These are phyloP conservation scores for Pittosporum tobira DNA, from an alignment of 129 eudicot genomes.

Conservation along the genomic window DNA sequence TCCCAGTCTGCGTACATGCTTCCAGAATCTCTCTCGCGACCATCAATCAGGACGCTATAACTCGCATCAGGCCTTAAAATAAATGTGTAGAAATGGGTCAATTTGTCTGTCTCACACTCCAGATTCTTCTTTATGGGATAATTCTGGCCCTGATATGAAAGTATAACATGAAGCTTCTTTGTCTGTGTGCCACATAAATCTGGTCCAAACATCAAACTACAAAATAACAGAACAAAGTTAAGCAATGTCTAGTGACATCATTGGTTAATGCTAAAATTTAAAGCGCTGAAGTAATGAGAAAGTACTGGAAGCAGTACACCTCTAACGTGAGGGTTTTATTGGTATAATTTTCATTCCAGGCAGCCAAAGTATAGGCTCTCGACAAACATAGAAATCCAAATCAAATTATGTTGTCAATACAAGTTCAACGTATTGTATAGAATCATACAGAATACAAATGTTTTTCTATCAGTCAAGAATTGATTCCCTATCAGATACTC, in stretches of 20 bases:
- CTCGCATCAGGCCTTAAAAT: conserved; percentile 91
- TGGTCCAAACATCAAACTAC: conserved; percentile 97
- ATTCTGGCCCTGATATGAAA: conserved; percentile 94
- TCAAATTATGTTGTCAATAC: neutral
- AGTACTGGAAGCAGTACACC: neutral
- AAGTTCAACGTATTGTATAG: neutral
- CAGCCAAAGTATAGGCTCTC: too few relatives aligned
- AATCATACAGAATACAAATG: too few relatives aligned
- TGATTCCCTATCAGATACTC: too few relatives aligned
- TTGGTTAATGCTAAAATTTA: too few relatives aligned
- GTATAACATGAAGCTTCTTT: conserved; percentile 88
- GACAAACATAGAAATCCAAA: neutral
- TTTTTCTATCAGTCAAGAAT: too few relatives aligned
- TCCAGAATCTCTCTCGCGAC: conserved; percentile 93
- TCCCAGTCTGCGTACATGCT: conserved; percentile 99
- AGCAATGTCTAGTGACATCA: too few relatives aligned
- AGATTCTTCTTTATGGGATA: conserved; percentile 91
- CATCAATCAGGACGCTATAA: conserved; percentile 78
- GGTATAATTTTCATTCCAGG: neutral
- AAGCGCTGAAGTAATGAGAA: neutral
- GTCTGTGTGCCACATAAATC: conserved; percentile 94
- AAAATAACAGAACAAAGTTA: conserved; percentile 11
- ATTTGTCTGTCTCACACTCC: conserved; percentile 93
- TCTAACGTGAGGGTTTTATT: neutral
- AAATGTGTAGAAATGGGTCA: conserved; percentile 94